Conservation (phyloP, 345 rosid species). For the Dipteronia sinensis region DNA sequence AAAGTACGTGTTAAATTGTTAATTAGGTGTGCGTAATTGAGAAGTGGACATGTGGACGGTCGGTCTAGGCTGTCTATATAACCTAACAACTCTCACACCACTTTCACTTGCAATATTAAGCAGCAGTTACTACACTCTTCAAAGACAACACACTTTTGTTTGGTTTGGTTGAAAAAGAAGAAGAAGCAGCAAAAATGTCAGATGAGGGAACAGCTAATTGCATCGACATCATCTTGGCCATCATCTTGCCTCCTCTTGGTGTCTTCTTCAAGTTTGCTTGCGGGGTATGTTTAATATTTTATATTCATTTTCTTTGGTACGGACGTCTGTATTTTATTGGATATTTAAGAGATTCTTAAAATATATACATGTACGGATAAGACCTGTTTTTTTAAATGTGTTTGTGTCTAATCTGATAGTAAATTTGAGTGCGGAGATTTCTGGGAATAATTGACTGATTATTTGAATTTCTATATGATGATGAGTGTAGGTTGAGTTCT, state of each 20-base stretch:
- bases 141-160: no score
- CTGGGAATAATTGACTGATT: slow-evolving; percentile 75
- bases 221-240: slow-evolving; percentile 71
- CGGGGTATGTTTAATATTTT: slow-evolving; percentile 32
- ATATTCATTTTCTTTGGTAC: background rate
- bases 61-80: no score
- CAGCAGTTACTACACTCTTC: no score
- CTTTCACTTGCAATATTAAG: no score
- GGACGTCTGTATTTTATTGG: no score
- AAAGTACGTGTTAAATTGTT: no score
- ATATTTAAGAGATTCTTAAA: no score
- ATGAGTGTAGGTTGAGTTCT: slow-evolving; percentile 59
- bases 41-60: no score
- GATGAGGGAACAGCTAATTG: slow-evolving; percentile 45
- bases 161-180: background rate
- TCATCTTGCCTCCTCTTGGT: slow-evolving; percentile 91
- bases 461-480: background rate
- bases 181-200: slow-evolving; percentile 29
- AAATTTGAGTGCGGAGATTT: slow-evolving; percentile 53
- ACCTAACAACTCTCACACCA: no score
- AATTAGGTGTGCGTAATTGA: no score
- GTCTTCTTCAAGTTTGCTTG: slow-evolving; percentile 89
- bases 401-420: background rate
- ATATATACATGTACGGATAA: no score
- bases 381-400: no score